Evolutionary conservation across 2,329 filamentous ascomycete species (phyloP).

Genomic region (Clonostachys rhizophaga): DNA sequence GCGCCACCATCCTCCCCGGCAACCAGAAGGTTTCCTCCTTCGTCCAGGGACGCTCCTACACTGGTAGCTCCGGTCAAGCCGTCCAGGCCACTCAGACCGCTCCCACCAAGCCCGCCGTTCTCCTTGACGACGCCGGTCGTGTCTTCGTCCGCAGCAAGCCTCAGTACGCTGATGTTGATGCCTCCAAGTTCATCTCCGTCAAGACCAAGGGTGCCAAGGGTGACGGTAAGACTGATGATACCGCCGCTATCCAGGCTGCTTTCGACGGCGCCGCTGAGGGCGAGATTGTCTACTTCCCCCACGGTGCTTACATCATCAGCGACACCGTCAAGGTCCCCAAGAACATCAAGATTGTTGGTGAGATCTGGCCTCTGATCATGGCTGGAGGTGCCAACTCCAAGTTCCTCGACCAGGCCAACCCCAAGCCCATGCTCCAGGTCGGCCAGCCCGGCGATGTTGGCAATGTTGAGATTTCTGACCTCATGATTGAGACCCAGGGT

Average conservation of each 20-base stretch:
- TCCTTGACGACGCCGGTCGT: conserved; percentile 60
- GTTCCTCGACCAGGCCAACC: conserved; percentile 72
- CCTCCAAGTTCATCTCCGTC: conserved; percentile 74
- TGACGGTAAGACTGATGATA: conserved; percentile 85
- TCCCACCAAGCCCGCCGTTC: conserved; percentile 58
- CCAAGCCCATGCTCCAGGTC: conserved; percentile 80
- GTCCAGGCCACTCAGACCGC: conserved; percentile 54
- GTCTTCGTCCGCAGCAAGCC: conserved; percentile 85
- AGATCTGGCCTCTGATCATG: conserved; percentile 89
- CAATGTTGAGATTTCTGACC: conserved; percentile 79
- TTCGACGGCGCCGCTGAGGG: conserved; percentile 63
- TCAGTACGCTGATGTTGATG: conserved; percentile 69
- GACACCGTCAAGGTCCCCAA: conserved; percentile 69
- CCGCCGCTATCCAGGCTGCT: conserved; percentile 73
- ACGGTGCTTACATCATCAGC: conserved; percentile 67
- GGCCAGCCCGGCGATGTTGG: conserved; percentile 74
- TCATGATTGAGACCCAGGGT: conserved; percentile 81
- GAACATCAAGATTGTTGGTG: conserved; percentile 82
- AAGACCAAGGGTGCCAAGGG: conserved; percentile 80
- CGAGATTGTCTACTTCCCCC: conserved; percentile 70
- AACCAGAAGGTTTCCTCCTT: conserved; percentile 67
- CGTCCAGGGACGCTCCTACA: conserved; percentile 76
- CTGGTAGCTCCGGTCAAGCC: conserved; percentile 36
- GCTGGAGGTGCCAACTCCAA: conserved; percentile 60
- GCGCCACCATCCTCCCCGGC: conserved; percentile 60